phyloP scores from a whole-genome alignment of 2,329 filamentous ascomycete genomes.

The Sclerotinia nivalis region DNA sequence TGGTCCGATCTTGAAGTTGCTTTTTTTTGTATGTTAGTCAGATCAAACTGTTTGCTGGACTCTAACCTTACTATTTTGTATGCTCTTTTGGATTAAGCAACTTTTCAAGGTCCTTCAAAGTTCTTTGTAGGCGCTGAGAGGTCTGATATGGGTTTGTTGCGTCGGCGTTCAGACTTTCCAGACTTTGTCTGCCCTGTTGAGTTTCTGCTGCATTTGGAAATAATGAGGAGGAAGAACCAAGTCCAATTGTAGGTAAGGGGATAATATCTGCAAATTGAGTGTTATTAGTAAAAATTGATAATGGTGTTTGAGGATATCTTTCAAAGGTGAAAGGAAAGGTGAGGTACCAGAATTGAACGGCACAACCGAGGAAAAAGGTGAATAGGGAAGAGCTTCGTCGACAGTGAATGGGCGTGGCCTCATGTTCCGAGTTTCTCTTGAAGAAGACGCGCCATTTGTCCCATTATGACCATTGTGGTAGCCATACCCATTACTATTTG shows the following conservation, averaged over 20 bases:
- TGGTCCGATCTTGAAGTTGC: constrained; percentile 59
- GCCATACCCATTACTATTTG: constrained; percentile 13
- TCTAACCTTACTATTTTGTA: constrained; percentile 53
- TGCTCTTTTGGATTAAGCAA: constrained; percentile 71
- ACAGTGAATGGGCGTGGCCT: constrained; percentile 57
- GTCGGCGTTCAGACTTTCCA: constrained; percentile 72
- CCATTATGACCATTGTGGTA: constrained; percentile 18
- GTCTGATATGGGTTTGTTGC: constrained; percentile 57
- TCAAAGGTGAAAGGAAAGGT: constrained; percentile 2
- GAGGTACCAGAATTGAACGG: constrained; percentile 70
- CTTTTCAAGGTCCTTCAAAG: constrained; percentile 71
- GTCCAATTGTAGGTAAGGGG: constrained; percentile 62
- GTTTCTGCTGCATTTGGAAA: constrained; percentile 57
- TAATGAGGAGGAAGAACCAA: constrained; percentile 51
- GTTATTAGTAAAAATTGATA: constrained; percentile 28
- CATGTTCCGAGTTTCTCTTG: neutral
- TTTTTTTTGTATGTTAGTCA: constrained; percentile 41
- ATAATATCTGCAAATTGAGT: constrained; percentile 56
- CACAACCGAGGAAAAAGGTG: constrained; percentile 76
- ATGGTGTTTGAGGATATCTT: constrained; percentile 13
- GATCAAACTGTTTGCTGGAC: neutral
- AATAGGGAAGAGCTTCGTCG: constrained; percentile 77
- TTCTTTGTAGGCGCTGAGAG: constrained; percentile 68
- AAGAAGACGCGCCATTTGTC: neutral
- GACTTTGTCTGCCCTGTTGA: constrained; percentile 50